Conservation (phyloP, 1,284 basidiomycete genomes). For the Puccinia coronata region DNA sequence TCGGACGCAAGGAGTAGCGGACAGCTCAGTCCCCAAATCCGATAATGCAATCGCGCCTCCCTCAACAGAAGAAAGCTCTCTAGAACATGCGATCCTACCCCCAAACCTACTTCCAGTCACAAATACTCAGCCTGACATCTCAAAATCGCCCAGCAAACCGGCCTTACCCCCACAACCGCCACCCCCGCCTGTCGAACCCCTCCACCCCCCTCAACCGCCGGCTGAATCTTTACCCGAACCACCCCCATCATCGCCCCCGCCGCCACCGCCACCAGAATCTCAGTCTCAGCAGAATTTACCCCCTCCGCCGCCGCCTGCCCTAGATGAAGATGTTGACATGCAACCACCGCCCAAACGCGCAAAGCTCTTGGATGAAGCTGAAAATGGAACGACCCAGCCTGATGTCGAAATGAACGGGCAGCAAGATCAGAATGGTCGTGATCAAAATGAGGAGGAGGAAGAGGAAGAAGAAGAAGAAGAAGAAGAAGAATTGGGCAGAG, state of each 20-base stretch:
- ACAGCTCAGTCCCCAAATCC: neutral
- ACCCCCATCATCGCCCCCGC: neutral
- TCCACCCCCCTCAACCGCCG: neutral
- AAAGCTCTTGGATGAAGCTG: neutral
- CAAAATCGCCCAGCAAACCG: neutral
- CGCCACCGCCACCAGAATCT: conserved; percentile 1
- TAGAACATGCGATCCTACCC: neutral
- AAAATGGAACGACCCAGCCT: neutral
- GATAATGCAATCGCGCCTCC: conserved; percentile 8
- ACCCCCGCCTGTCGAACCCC: conserved; percentile 8
- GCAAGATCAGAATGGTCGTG: neutral
- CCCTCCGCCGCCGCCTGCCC: neutral
- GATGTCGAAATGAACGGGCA: neutral
- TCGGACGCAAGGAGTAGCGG: too few relatives aligned
- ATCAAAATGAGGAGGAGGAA: too few relatives aligned
- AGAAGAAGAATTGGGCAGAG: neutral
- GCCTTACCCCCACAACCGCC: neutral
- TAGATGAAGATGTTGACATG: conserved; percentile 15
- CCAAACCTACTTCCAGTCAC: too few relatives aligned
- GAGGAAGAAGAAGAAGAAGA: conserved; percentile 20
- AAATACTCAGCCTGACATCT: too few relatives aligned
- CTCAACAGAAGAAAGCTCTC: neutral
- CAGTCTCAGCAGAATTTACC: neutral
- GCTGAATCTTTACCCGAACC: neutral
- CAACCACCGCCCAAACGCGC: conserved; percentile 7